A percentile compares a stretch with the other conserved stretches of the same genome.
Evolutionary conservation across 169 alveolate species (phyloP).

Genomic region (Eimeria maxima): DNA sequence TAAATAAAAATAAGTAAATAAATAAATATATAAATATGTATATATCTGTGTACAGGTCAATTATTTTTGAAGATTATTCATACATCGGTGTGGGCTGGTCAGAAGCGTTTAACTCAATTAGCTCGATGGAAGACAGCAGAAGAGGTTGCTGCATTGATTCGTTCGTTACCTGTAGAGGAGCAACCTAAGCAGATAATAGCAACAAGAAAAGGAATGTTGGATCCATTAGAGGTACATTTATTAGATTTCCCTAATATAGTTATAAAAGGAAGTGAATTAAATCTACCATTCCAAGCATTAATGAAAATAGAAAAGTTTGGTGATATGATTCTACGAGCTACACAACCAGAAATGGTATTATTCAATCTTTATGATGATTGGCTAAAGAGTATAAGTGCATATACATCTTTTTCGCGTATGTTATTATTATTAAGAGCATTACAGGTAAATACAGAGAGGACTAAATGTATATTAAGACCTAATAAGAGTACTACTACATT

Average conservation of each 20-base stretch:
- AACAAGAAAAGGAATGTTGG: slow-evolving; percentile 99
- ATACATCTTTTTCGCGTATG: slow-evolving; percentile 99
- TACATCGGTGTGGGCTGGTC: slow-evolving; percentile 99
- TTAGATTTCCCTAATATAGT: slow-evolving; percentile 99
- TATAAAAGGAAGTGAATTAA: slow-evolving; percentile 99
- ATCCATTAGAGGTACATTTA: slow-evolving; percentile 99
- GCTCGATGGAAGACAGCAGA: slow-evolving; percentile 99
- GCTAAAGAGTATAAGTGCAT: slow-evolving; percentile 98
- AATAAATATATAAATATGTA: too few relatives aligned
- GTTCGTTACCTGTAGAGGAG: slow-evolving; percentile 99
- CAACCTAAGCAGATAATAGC: slow-evolving; percentile 99
- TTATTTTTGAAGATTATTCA: slow-evolving; percentile 99
- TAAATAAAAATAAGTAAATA: too few relatives aligned
- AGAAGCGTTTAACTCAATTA: slow-evolving; percentile 99
- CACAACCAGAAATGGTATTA: slow-evolving; percentile 99
- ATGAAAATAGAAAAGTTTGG: slow-evolving; percentile 99
- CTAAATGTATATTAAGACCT: slow-evolving; percentile 98
- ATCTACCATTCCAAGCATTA: slow-evolving; percentile 99
- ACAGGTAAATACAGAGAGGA: slow-evolving; percentile 99
- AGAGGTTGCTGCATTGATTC: slow-evolving; percentile 99
- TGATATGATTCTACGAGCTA: slow-evolving; percentile 99
- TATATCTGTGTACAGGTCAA: slow-evolving; percentile 93
- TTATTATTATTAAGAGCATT: slow-evolving; percentile 98
- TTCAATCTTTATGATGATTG: slow-evolving; percentile 99
- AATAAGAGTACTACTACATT: slow-evolving; percentile 98